Evolutionary conservation across 1,139 yeast genomes (phyloP), one percentile per base, ranked within the genome.

Genomic region (Kodamaea plutei): DNA sequence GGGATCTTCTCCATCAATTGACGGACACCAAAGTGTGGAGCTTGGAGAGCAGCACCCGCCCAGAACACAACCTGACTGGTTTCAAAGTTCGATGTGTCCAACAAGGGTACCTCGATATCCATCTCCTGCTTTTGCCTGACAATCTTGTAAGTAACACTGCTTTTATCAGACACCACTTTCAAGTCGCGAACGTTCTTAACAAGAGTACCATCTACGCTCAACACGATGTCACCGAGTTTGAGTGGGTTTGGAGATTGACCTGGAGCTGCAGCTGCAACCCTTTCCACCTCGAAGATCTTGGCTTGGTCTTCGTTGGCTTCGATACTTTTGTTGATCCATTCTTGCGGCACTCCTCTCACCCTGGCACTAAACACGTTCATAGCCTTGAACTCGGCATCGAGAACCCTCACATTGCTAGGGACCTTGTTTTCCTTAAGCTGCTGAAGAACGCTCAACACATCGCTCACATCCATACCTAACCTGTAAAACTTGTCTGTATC

Each of bases 291-390:
- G 49, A 85, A 72, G 39, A 88, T 74, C 48, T 84, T 87, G 30
- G 82, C 69, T 44, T 84, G 79, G 47, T 82, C 85, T 20, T 69
- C 65, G 31, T 67, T 57, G 16, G 48, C 66, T 19, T 72, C 67
- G 52, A 84, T 95, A 49, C 84, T 73, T 42, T 67, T 68, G 21
- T 66, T 52, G 40, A 88, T 82, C 94, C 95, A 85, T 24, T 76
- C 77, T 46, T 84, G 91, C 1, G 91, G 74, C 13, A 88, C 95
- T 10, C 95, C 95, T 48, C 87, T 71, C 29, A 84, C 74, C 56
- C 96, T 76, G 3, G 95, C 95, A 47, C 79, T 83, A 17, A 80
- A 71, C 15, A 87, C 68, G 1, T 85, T 73, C 30, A 83, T 65
- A 0, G 89, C 68, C 18, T 74, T 71, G 45, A 85, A 79, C 47